These are phyloP conservation scores for Schizochytrium sp. DNA, from an alignment of 108 stramenopile species.

Conservation along the genomic window DNA sequence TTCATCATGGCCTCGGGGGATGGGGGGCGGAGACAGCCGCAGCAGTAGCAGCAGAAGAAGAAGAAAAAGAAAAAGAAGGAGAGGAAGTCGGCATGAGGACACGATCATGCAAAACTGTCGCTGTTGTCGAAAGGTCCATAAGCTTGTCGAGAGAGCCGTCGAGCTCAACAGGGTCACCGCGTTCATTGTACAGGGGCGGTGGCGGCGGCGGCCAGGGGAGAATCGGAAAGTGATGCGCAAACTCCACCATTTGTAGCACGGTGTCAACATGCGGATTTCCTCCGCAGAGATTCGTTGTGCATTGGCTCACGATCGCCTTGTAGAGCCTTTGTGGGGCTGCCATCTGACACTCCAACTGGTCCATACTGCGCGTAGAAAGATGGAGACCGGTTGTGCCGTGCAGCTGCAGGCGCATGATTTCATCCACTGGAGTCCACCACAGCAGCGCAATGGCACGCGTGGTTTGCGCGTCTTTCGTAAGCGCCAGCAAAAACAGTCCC, in stretches of 20 bases:
- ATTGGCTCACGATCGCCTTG: not conserved
- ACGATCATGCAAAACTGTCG: not conserved
- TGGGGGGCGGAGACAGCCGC: too few relatives aligned
- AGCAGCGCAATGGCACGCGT: not conserved
- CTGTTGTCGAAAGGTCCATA: not conserved
- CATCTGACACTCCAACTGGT: not conserved
- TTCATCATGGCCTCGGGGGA: too few relatives aligned
- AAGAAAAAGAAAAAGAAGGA: not conserved
- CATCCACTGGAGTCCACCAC: not conserved
- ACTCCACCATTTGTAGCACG: not conserved
- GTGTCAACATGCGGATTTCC: not conserved
- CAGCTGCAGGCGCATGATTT: not conserved
- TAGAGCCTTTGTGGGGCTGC: not conserved
- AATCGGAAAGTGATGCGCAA: not conserved
- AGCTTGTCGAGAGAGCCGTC: not conserved
- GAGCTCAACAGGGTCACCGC: not conserved
- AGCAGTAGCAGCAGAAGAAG: too few relatives aligned
- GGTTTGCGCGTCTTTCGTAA: not conserved
- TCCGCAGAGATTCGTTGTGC: not conserved
- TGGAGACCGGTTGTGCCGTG: not conserved
- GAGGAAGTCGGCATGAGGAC: not conserved
- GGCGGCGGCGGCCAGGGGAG: constrained; percentile 12
- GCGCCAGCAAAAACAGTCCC: not conserved
- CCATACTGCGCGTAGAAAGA: not conserved
- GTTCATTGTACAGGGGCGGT: not conserved